A percentile compares a stretch with the other conserved stretches of the same genome.
These are phyloP conservation scores for Raphanus raphanistrum DNA, from an alignment of 345 rosid genomes.

Conservation along the genomic window DNA sequence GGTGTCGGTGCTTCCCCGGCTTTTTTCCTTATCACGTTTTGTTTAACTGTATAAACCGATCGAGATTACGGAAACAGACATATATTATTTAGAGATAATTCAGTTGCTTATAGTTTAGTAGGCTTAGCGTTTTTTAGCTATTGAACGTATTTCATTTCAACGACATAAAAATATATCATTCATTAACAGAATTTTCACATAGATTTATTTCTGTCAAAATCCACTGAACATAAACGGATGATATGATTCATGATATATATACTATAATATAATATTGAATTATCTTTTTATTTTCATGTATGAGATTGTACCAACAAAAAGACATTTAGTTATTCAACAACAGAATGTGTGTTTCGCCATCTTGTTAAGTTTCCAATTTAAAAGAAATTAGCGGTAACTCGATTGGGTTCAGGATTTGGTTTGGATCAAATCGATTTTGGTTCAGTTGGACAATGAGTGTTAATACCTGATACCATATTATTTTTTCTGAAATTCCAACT, in stretches of 20 bases:
- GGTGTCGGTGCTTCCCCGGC: conserved; percentile 25
- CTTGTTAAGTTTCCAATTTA: no score
- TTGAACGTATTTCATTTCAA: background rate
- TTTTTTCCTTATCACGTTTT: conserved; percentile 10
- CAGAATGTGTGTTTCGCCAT: no score
- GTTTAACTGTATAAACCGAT: background rate
- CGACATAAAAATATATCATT: background rate
- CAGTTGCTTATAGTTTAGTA: background rate
- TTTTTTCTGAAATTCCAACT: background rate
- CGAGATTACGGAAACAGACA: background rate
- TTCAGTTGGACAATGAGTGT: background rate
- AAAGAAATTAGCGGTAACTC: no score
- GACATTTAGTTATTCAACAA: background rate
- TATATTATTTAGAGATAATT: background rate
- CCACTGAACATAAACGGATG: background rate
- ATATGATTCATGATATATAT: background rate
- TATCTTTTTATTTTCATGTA: background rate
- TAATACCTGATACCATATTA: background rate
- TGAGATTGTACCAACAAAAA: background rate
- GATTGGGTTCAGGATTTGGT: no score
- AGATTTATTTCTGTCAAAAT: background rate
- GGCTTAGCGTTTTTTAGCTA: background rate
- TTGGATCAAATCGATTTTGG: background rate
- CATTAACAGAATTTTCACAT: background rate
- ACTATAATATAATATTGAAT: no score